Evolutionary conservation across 2,329 filamentous ascomycete species (phyloP).

Genomic region (Calonectria honghensis): DNA sequence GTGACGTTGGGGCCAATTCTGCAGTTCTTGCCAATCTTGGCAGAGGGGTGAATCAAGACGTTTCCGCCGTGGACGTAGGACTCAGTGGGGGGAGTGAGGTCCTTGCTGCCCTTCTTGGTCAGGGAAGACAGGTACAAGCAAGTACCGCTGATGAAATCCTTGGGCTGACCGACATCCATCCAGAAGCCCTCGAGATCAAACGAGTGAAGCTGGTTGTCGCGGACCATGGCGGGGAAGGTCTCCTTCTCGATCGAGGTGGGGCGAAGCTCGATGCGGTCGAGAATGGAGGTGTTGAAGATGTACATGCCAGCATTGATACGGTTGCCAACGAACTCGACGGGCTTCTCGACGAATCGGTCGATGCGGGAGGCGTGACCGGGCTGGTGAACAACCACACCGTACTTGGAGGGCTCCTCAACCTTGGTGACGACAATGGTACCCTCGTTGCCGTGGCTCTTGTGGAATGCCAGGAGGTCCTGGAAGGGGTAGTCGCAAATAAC

Average conservation of each 20-base stretch:
- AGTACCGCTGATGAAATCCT: constrained; percentile 97
- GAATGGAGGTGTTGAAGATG: constrained; percentile 94
- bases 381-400: constrained; percentile 98
- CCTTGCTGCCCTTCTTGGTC: constrained; percentile 91
- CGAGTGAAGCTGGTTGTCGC: constrained; percentile 92
- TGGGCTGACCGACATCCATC: constrained; percentile 99
- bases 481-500: constrained; percentile 99
- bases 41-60: constrained; percentile 93
- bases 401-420: constrained; percentile 99
- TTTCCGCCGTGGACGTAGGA: constrained; percentile 94
- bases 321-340: constrained; percentile 98
- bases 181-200: constrained; percentile 98
- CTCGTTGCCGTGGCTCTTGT: constrained; percentile 94
- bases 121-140: constrained; percentile 97
- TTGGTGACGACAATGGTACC: constrained; percentile 99
- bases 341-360: constrained; percentile 99
- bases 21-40: constrained; percentile 99
- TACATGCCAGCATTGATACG: constrained; percentile 99
- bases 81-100: constrained; percentile 83
- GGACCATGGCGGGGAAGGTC: constrained; percentile 95
- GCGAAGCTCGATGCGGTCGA: constrained; percentile 94
- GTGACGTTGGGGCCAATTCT: constrained; percentile 98
- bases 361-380: constrained; percentile 92
- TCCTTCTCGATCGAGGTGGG: constrained; percentile 99
- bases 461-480: constrained; percentile 90